Base-by-base conservation (phyloP, 768 basidiomycete species). In the Suillus spraguei region DNA sequence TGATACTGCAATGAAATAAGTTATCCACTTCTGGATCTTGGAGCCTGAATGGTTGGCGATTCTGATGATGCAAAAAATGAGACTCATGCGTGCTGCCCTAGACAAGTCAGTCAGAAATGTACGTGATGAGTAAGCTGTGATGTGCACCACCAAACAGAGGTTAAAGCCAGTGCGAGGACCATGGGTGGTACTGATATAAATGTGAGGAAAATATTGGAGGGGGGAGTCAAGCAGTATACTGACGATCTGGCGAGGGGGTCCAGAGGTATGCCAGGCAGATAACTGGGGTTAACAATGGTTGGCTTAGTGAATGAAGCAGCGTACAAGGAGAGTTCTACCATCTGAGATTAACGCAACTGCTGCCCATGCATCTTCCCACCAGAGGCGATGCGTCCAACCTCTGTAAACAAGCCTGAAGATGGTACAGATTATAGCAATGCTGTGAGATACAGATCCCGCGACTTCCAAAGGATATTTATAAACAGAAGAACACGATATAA, bases 311-410 rank as follows among this genome's bases (percentile, higher is more conserved):
- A 17, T 13, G 41, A 41, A 10, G 7, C 3, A 58, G 22, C 14
- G 9, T 28, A 10, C 2, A 58, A 41, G 24, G 5, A 20, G 24
- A 13, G 6, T 58, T 22, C 10, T 58, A 56, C 55, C 55, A 10
- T 74, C 73, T 20, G 47, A 49, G 20, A 16, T 39, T 16, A 68
- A 46, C 3, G 71, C 70, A 3, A 69, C 13, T 16, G 9, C 28
- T 2, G 68, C 71, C 65, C 66, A 69, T 4, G 53, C 67, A 46
- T 73, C 73, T 28, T 73, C 71, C 68, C 72, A 74, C 71, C 70
- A 70, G 56, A 72, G 28, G 6, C 56, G 71, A 9, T 32, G 52
- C 22, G 47, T 67, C 50, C 63, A 49, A 69, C 64, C 70, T 54
- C 64, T 58, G 36, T 68, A 74, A 61, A 65, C 66, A 44, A 71